phyloP scores from a whole-genome alignment of 345 rosid species.

The Raphanus sativus region DNA sequence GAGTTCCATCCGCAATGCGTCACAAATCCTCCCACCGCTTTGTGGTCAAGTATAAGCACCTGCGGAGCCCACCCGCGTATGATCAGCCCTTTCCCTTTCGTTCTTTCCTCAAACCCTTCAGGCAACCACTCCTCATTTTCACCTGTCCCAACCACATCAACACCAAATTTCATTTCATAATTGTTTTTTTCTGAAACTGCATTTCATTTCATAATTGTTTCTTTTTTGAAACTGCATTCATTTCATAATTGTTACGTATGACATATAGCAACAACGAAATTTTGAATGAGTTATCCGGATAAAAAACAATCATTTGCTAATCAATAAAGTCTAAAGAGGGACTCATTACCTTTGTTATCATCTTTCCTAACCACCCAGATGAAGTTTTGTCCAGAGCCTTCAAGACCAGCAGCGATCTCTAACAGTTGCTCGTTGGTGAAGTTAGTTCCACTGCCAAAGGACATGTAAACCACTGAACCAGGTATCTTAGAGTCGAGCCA shows the following conservation, averaged over 20 bases:
- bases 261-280: neutral
- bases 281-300: neutral
- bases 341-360: constrained; percentile 14
- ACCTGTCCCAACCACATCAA: constrained; percentile 11
- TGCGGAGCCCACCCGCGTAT: constrained; percentile 69
- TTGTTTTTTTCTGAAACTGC: no score
- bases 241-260: neutral
- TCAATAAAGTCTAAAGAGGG: neutral
- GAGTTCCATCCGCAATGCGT: constrained; percentile 70
- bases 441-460: constrained; percentile 45
- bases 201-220: no score
- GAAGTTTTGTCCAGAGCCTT: constrained; percentile 44
- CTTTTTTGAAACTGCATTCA: no score
- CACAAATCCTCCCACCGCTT: constrained; percentile 54
- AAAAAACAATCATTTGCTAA: neutral
- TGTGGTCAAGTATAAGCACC: constrained; percentile 57
- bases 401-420: constrained; percentile 48
- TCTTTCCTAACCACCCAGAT: constrained; percentile 50
- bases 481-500: constrained; percentile 44
- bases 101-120: constrained; percentile 43
- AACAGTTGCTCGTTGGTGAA: constrained; percentile 38
- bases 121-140: constrained; percentile 46
- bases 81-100: constrained; percentile 44
- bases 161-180: constrained; percentile 19
- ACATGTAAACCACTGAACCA: constrained; percentile 44